Base-by-base conservation (phyloP, 805 yeast species). In the Myxozyma monticola region DNA sequence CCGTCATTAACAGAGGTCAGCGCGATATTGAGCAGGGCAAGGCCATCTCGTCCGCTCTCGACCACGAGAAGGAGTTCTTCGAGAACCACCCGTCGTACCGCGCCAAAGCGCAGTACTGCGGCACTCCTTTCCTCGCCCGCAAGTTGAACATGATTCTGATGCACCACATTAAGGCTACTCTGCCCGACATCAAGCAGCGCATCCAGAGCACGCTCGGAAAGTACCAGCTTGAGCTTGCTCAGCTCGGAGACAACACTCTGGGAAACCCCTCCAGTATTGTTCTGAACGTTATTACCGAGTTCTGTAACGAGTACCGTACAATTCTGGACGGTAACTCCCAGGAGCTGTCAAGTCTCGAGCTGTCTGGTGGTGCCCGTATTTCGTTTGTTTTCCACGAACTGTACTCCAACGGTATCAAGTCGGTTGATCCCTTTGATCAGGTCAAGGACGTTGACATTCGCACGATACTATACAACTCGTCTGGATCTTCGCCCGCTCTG, bases 361-460 rank as follows among this genome's bases (percentile, higher is more conserved):
- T 93, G 60, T 85, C 96, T 59, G 99, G 99, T 67, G 99, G 96
- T 71, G 99, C 99, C 0, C 85, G 99, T 77, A 86, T 91, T 56
- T 84, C 95, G 26, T 93, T 89, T 74, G 98, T 91, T 17, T 93
- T 91, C 75, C 98, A 91, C 68, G 98, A 91, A 73, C 85, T 93
- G 50, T 91, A 82, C 75, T 84, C 91, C 66, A 90, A 88, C 68
- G 98, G 98, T 72, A 78, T 91, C 48, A 80, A 81, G 65, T 86
- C 96, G 0, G 76, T 91, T 50, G 98, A 91, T 69, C 99, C 99
- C 43, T 93, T 88, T 68, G 97, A 91, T 67, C 96, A 89, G 69
- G 89, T 91, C 63, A 88, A 88, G 71, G 97, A 91, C 67, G 84
- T 88, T 26, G 99, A 91, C 68, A 91, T 91, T 64, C 82, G 99